A percentile compares a stretch with the other conserved stretches of the same genome.
Conservation (phyloP, 495 filamentous ascomycete species). For the Penicillium desertorum region DNA sequence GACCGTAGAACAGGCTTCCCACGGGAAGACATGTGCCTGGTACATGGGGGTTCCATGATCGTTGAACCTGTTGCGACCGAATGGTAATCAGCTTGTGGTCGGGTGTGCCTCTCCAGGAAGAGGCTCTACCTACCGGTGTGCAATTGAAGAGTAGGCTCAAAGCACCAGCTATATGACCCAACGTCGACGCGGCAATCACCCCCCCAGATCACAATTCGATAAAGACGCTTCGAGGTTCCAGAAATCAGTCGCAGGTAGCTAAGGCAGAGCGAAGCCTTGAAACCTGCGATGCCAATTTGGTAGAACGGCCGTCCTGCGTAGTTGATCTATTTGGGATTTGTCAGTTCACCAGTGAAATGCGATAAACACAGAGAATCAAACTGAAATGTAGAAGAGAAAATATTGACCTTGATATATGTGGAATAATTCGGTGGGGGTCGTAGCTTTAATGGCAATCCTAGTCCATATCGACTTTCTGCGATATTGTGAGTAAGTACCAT, state of each 20-base stretch:
- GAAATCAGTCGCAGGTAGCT: slow-evolving; percentile 55
- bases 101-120: not conserved
- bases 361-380: not conserved
- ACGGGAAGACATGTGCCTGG: slow-evolving; percentile 50
- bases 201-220: slow-evolving; percentile 50
- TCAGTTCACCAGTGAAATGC: not conserved
- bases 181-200: slow-evolving; percentile 43
- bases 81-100: not conserved
- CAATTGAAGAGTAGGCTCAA: slow-evolving; percentile 55
- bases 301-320: slow-evolving; percentile 60
- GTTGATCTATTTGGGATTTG: slow-evolving; percentile 37
- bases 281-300: slow-evolving; percentile 56
- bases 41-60: slow-evolving; percentile 45
- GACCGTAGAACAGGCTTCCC: slow-evolving; percentile 52
- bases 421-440: slow-evolving; percentile 42
- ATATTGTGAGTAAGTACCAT: not conserved
- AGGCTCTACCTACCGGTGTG: slow-evolving; percentile 39
- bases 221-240: slow-evolving; percentile 46
- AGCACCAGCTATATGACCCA: slow-evolving; percentile 50
- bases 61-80: slow-evolving; percentile 35
- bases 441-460: slow-evolving; percentile 44
- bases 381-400: not conserved
- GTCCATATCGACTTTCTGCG: slow-evolving; percentile 52
- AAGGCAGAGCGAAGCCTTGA: slow-evolving; percentile 60
- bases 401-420: slow-evolving; percentile 39